Conservation (phyloP, 2,329 filamentous ascomycete genomes). For the Penicillium occitanis region DNA sequence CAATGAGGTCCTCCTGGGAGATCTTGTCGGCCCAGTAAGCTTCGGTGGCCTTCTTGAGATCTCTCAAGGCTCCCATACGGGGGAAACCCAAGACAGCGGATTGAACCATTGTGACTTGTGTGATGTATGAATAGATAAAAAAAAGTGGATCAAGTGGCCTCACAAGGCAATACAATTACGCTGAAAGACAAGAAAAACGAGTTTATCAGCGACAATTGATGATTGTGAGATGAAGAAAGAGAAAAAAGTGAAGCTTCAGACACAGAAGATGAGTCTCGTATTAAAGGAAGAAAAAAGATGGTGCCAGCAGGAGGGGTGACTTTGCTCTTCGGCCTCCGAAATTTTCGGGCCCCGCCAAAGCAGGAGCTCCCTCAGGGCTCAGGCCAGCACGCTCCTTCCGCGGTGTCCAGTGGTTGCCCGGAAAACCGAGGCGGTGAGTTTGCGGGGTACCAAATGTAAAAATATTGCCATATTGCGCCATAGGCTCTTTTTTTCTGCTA, state of each 20-base stretch:
- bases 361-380: not conserved
- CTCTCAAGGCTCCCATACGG: conserved; percentile 96
- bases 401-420: conserved; percentile 8
- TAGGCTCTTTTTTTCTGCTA: not conserved
- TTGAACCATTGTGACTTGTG: conserved; percentile 19
- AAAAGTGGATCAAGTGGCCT: not conserved
- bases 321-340: conserved; percentile 10
- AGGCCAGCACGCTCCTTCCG: conserved; percentile 2
- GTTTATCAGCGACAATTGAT: conserved; percentile 10
- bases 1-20: conserved; percentile 83
- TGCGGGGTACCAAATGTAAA: conserved; percentile 1
- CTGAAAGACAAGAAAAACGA: conserved; percentile 4
- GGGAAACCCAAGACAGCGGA: conserved; percentile 91
- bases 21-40: conserved; percentile 97
- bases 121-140: not conserved
- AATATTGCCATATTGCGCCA: conserved; percentile 7
- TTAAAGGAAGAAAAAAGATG: not conserved
- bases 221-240: conserved; percentile 3
- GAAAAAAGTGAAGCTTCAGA: not conserved
- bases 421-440: conserved; percentile 6
- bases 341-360: conserved; percentile 15
- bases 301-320: conserved; percentile 2
- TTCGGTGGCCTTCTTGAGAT: conserved; percentile 99
- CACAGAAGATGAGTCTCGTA: conserved; percentile 3
- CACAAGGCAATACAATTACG: conserved; percentile 10